Percentiles rank a stretch among this genome's conserved stretches.
Conservation (phyloP, 1,284 basidiomycete genomes). For the Leccinum huronense region DNA sequence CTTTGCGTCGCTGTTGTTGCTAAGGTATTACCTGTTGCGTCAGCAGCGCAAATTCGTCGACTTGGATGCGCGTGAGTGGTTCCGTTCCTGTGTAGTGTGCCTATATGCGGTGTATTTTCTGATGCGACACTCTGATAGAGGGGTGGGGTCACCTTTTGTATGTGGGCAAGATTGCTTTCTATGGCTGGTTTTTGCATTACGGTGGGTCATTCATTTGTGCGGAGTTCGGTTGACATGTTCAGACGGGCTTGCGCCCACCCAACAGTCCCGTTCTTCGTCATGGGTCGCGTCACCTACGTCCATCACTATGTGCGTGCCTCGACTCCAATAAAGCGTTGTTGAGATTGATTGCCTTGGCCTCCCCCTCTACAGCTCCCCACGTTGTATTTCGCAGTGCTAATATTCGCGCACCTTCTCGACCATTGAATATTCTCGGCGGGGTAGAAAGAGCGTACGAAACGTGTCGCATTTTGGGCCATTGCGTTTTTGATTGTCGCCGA, state of each 20-base stretch:
- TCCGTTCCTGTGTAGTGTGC: not conserved
- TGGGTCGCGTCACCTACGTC: slow-evolving; percentile 91
- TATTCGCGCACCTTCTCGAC: slow-evolving; percentile 88
- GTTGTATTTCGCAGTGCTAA: slow-evolving; percentile 92
- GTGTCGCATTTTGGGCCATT: slow-evolving; percentile 66
- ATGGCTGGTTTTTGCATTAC: slow-evolving; percentile 93
- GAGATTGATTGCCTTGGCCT: not conserved
- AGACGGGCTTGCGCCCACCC: not conserved
- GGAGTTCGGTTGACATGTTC: not conserved
- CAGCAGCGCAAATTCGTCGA: slow-evolving; percentile 88
- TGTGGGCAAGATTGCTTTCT: slow-evolving; percentile 86
- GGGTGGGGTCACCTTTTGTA: slow-evolving; percentile 97
- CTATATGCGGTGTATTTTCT: slow-evolving; percentile 4
- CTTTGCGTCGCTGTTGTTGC: slow-evolving; percentile 49
- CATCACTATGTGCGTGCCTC: slow-evolving; percentile 75
- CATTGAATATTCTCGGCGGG: slow-evolving; percentile 85
- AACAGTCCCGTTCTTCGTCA: slow-evolving; percentile 90
- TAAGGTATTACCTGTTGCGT: slow-evolving; percentile 76
- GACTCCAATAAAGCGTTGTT: not conserved
- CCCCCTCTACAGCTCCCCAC: slow-evolving; percentile 71
- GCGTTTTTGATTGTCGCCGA: slow-evolving; percentile 61
- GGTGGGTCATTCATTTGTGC: slow-evolving; percentile 45
- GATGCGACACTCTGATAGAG: slow-evolving; percentile 38
- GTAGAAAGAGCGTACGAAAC: slow-evolving; percentile 65
- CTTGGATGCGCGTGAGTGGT: slow-evolving; percentile 75